phyloP scores from a whole-genome alignment of 148 eudicot species.

The Vaccinium corymbosum region DNA sequence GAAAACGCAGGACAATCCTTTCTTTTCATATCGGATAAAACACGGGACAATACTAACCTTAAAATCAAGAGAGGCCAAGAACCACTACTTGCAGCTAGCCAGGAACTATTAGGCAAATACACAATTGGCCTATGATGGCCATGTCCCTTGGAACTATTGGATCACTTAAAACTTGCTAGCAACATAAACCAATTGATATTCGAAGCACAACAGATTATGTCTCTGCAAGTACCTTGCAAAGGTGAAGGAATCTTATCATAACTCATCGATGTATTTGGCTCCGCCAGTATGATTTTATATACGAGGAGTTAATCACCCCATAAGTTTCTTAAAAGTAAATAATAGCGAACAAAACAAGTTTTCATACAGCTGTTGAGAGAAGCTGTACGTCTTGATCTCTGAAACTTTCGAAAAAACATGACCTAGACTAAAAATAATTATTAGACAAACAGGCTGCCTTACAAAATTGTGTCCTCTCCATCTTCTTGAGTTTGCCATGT shows the following conservation, averaged over 20 bases:
- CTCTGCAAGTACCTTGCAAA: neutral
- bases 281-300: neutral
- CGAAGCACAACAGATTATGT: neutral
- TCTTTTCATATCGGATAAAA: neutral
- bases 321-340: neutral
- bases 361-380: neutral
- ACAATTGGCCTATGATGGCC: neutral
- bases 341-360: neutral
- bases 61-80: neutral
- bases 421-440: neutral
- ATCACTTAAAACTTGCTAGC: neutral
- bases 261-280: neutral
- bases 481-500: neutral
- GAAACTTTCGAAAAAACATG: neutral
- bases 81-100: neutral
- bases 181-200: neutral
- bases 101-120: neutral
- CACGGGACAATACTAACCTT: neutral
- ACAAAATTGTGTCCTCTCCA: slow-evolving; percentile 16
- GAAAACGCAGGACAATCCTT: neutral
- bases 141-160: neutral
- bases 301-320: neutral
- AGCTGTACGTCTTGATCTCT: neutral
- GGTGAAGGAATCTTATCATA: neutral
- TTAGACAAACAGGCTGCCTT: neutral